Conservation (phyloP, 2,329 filamentous ascomycete species). For the Ascochyta fabae region DNA sequence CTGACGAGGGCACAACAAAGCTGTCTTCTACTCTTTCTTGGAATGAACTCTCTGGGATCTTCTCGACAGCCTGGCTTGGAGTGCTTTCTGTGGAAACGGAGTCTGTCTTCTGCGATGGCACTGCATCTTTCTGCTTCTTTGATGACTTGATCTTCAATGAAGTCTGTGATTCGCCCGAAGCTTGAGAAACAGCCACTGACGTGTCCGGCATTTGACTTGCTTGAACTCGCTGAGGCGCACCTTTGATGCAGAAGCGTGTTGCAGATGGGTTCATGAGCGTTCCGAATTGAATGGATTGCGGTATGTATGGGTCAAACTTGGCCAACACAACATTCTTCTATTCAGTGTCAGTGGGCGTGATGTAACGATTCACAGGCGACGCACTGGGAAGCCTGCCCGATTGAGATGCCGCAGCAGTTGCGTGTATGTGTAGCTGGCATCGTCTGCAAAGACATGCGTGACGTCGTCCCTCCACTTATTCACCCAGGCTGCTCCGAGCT, state of each 20-base stretch:
- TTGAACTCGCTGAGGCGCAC: conserved; percentile 46
- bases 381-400: conserved; percentile 55
- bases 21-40: conserved; percentile 41
- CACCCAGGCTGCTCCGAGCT: conserved; percentile 72
- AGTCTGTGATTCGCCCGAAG: conserved; percentile 26
- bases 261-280: conserved; percentile 60
- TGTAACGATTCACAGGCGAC: conserved; percentile 20
- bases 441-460: conserved; percentile 83
- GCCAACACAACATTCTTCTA: conserved; percentile 58
- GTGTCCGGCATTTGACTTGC: conserved; percentile 1
- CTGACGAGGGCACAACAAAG: conserved; percentile 28
- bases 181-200: neutral
- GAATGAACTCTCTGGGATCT: conserved; percentile 3
- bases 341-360: neutral
- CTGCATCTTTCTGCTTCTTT: conserved; percentile 49
- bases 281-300: conserved; percentile 52
- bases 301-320: conserved; percentile 52
- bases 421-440: conserved; percentile 63
- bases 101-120: conserved; percentile 43
- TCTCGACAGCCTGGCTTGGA: conserved; percentile 11
- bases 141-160: conserved; percentile 61
- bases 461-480: conserved; percentile 62
- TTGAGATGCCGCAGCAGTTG: conserved; percentile 67
- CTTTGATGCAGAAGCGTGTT: conserved; percentile 65
- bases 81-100: conserved; percentile 48